Base-by-base conservation (phyloP, 257 asterid species). In the Osmanthus fragrans region DNA sequence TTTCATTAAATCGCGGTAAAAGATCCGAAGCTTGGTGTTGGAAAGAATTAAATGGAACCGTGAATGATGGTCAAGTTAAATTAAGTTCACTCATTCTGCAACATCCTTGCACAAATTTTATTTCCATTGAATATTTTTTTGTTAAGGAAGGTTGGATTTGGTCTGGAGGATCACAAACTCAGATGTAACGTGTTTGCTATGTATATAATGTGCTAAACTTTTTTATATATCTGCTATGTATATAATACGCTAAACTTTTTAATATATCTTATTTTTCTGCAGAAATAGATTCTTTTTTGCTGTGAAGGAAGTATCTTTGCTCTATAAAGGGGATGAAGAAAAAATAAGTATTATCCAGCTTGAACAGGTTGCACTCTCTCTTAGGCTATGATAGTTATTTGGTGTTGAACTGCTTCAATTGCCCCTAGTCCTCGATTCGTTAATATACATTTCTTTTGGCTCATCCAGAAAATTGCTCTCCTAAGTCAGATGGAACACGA, bases 281-380 rank as follows among this genome's bases (percentile, higher is more conserved):
- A 95, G 99, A 51, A 90, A 81, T 85, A 98, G 99, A 60, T 88
- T 93, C 96, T 95, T 93, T 87, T 93, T 95, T 70, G 99, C 98
- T 54, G 89, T 88, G 67, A 95, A 95, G 86, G 96, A 91, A 81
- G 98, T 95, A 58, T 95, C 98, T 80, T 88, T 93, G 79, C 99
- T 95, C 56, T 96, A 93, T 78, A 96, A 90, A 84, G 92, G 95
- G 72, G 93, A 81, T 18, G 93, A 89, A 64, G 99, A 93, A 72
- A 90, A 88, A 60, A 93, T 89, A 76, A 78, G 91, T 9, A 88
- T 95, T 80, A 79, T 78, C 75, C 97, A 93, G 79, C 96, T 95
- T 73, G 97, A 95, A 84, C 98, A 92, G 96, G 99, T 92, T 25
- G 27, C 27, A 25, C 1, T 25, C 27, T 25, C 27, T 25, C 27